Base-by-base conservation (phyloP, 2,329 filamentous ascomycete genomes). In the Colletotrichum tamarilloi region DNA sequence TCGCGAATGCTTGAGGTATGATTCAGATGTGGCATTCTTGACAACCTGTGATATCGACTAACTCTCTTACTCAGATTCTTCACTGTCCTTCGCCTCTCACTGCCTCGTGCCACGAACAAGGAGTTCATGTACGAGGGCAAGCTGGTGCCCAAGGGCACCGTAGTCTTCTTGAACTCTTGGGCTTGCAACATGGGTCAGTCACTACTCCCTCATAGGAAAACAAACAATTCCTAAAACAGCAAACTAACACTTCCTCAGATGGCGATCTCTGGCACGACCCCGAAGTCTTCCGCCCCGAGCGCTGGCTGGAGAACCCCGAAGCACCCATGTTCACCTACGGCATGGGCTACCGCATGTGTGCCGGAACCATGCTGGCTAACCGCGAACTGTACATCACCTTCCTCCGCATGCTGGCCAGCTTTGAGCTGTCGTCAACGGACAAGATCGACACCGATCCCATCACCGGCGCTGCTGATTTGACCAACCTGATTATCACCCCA, bases 81-180 rank as follows among this genome's bases (percentile, higher is more conserved):
- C 85, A 89, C 87, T 11, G 91, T 92, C 14, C 90, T 92, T 68
- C 90, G 90, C 9, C 90, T 93, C 75, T 92, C 88, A 76, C 85
- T 93, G 4, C 91, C 91, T 0, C 84, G 90, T 11, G 88, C 89
- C 19, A 79, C 79, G 1, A 78, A 79, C 53, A 76, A 76, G 2
- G 65, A 79, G 5, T 78, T 79, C 1, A 11, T 60, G 7, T 73
- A 63, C 4, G 73, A 74, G 7, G 79, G 79, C 73, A 78, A 77
- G 9, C 62, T 73, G 1, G 75, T 82, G 87, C 89, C 52, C 86
- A 90, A 65, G 84, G 92, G 82, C 90, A 92, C 82, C 0, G 68
- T 79, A 0, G 68, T 81, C 16, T 81, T 81, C 59, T 74, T 81
- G 4, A 81, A 81, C 58, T 74, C 77, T 2, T 81, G 80, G 80